Base-by-base conservation (phyloP, 192 early-diverging fungal species). In the Entomortierella parvispora region DNA sequence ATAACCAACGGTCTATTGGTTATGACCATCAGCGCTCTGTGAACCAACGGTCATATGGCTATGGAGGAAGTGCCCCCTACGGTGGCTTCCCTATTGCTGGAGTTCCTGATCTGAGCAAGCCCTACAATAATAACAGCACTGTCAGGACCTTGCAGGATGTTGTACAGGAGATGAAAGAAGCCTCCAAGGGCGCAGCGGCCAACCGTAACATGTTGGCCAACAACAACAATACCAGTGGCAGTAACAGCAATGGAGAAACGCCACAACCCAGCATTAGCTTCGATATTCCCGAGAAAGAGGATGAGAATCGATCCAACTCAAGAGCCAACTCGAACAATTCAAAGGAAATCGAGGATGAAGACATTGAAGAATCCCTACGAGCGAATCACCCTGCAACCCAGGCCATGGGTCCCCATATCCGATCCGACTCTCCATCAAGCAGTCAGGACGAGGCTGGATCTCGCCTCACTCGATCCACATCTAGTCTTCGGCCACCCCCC, bases 141-240 rank as follows among this genome's bases (percentile, higher is more conserved):
- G 63, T 65, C 9, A 77, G 74, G 55, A 77, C 74, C n/a, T 32
- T 77, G 20, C 74, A 77, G 65, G 74, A 77, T 53, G 74, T 77
- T 11, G 74, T 77, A 28, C 60, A 68, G 48, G 74, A 77, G 42
- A 77, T 77, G 65, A 68, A 77, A 49, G 70, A 72, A 22, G 70
- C 70, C 0, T 72, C 70, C 15, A 71, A 31, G 46, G 69, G 69
- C 15, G 45, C 61, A n/a, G 71, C 71, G 4, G 65, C 32, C 40
- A 77, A 77, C 45, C 61, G 59, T 37, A 63, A 77, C 46, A 23
- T 52, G 44, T 46, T 52, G 1, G 29, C 29, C 3, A 20, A 58
- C 7, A 70, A 56, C 50, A 60, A 51, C 25, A 62, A 56, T 25
- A 45, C 0, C 20, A 52, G 3, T 48, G 55, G 20, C 20, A 72